phyloP scores from a whole-genome alignment of 2,329 filamentous ascomycete species.

The Mariannaea sp. region DNA sequence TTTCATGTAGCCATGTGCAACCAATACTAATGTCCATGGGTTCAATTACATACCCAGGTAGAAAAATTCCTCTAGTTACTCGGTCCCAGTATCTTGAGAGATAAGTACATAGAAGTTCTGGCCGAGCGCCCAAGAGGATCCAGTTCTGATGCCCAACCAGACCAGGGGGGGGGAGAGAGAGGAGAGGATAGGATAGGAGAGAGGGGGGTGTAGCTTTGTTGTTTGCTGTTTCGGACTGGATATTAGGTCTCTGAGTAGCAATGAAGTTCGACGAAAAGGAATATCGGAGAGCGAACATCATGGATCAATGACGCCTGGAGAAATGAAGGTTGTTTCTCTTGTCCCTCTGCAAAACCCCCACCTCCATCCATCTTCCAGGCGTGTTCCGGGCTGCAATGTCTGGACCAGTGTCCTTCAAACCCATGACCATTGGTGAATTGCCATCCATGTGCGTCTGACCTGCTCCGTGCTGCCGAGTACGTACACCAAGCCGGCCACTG shows the following conservation, averaged over 20 bases:
- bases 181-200: too few relatives aligned
- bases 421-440: conserved; percentile 1
- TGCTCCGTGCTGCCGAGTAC: conserved; percentile 5
- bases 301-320: neutral
- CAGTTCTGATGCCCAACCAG: conserved; percentile 15
- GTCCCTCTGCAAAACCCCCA: too few relatives aligned
- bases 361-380: neutral
- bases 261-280: neutral
- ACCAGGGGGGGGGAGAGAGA: conserved; percentile 10
- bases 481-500: conserved; percentile 8
- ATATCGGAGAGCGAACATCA: neutral
- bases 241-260: too few relatives aligned
- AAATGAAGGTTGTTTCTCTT: neutral
- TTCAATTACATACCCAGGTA: conserved; percentile 4
- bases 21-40: conserved; percentile 7
- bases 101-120: neutral
- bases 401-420: neutral
- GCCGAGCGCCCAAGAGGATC: conserved; percentile 8
- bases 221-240: too few relatives aligned
- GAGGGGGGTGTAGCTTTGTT: too few relatives aligned
- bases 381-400: neutral
- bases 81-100: neutral
- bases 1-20: too few relatives aligned
- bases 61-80: neutral
- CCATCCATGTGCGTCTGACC: neutral